Conservation (phyloP, 164 flowering plant species). For the Tinospora cordifolia region DNA sequence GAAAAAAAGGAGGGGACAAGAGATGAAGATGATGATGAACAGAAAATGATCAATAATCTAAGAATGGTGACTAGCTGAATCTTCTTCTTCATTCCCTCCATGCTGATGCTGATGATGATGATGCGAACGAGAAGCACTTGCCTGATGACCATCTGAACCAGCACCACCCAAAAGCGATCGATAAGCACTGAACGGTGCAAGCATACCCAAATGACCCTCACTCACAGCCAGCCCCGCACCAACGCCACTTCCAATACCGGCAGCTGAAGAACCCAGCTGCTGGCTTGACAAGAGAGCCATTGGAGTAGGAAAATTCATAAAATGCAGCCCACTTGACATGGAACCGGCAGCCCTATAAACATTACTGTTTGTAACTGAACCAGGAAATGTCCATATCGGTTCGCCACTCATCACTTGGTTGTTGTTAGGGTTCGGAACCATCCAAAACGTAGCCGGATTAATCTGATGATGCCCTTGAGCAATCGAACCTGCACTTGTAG, state of each 20-base stretch:
- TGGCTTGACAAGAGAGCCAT: conserved; percentile 53
- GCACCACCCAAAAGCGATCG: conserved; percentile 28
- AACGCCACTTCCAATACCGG: conserved; percentile 16
- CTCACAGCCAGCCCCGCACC: conserved; percentile 23
- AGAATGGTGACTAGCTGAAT: conserved; percentile 34
- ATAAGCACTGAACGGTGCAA: conserved; percentile 52
- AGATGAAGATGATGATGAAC: not conserved
- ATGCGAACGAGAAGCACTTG: conserved; percentile 53
- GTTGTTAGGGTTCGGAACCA: conserved; percentile 60
- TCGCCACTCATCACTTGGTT: conserved; percentile 43
- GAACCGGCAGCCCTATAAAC: conserved; percentile 38
- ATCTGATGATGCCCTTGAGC: conserved; percentile 39
- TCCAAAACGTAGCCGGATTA: conserved; percentile 74
- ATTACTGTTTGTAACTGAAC: conserved; percentile 18
- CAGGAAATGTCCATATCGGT: conserved; percentile 46
- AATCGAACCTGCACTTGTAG: conserved; percentile 21
- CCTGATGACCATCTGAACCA: conserved; percentile 37
- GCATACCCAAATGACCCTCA: conserved; percentile 59
- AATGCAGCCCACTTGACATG: conserved; percentile 53
- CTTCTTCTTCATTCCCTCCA: conserved; percentile 51
- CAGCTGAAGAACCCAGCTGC: conserved; percentile 32
- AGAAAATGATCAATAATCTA: conserved; percentile 6
- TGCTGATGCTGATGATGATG: conserved; percentile 10
- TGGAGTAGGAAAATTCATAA: conserved; percentile 60
- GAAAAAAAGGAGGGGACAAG: not conserved